A percentile compares a stretch with the other conserved stretches of the same genome.
Evolutionary conservation across 805 yeast genomes (phyloP).

Genomic region (Peterozyma toletana): DNA sequence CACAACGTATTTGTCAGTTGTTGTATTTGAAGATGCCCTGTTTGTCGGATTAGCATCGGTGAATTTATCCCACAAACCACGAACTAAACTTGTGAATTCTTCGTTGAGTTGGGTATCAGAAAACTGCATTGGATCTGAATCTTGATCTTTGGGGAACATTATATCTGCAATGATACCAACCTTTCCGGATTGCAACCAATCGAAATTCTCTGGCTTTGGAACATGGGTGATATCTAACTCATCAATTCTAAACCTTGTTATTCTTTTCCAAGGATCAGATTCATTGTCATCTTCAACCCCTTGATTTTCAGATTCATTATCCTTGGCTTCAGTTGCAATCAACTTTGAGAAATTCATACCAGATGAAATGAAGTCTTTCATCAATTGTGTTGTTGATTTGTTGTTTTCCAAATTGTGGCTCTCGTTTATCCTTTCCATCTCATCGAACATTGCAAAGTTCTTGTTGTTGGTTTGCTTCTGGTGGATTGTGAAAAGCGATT

Average conservation of each 20-base stretch:
- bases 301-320: neutral
- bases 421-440: constrained; percentile 30
- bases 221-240: constrained; percentile 25
- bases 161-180: constrained; percentile 68
- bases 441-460: constrained; percentile 32
- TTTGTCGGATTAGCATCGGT: neutral
- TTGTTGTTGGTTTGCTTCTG: constrained; percentile 51
- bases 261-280: constrained; percentile 36
- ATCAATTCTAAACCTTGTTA: constrained; percentile 37
- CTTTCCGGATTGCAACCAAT: constrained; percentile 69
- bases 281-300: constrained; percentile 26
- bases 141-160: constrained; percentile 53
- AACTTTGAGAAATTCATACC: no score
- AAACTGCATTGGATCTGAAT: constrained; percentile 11
- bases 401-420: neutral
- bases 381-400: neutral
- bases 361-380: no score
- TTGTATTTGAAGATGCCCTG: neutral
- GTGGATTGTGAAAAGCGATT: constrained; percentile 70
- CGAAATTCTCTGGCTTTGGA: constrained; percentile 37
- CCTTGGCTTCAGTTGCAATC: no score
- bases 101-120: constrained; percentile 14
- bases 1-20: constrained; percentile 45
- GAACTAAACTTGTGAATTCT: constrained; percentile 10
- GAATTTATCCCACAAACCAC: constrained; percentile 12